phyloP scores from a whole-genome alignment of 192 early-diverging fungal species.

The Mortierella antarctica region DNA sequence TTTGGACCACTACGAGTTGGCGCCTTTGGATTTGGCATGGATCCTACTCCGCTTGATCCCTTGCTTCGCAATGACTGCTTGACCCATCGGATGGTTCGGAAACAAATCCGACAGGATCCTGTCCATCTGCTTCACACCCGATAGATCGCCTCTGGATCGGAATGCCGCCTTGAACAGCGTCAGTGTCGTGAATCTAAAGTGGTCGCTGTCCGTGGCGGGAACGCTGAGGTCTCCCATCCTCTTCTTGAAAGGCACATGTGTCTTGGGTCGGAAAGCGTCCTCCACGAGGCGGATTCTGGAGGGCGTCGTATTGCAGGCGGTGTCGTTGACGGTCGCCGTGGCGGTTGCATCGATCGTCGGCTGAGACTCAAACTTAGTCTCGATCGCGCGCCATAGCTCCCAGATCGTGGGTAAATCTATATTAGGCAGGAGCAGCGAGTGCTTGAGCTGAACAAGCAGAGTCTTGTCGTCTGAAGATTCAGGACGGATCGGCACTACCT shows the following conservation, averaged over 20 bases:
- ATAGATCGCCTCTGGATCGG: constrained; percentile 14
- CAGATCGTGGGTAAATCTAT: constrained; percentile 21
- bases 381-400: constrained; percentile 33
- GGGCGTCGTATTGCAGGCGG: background rate
- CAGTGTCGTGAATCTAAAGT: constrained; percentile 31
- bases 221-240: background rate
- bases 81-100: constrained; percentile 14
- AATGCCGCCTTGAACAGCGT: constrained; percentile 33
- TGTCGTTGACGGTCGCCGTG: background rate
- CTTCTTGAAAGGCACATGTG: constrained; percentile 31
- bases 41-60: background rate
- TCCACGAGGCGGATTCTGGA: background rate
- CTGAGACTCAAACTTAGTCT: background rate
- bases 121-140: constrained; percentile 27
- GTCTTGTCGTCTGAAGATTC: constrained; percentile 27
- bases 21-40: too few species aligned
- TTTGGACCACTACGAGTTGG: too few species aligned
- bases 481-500: background rate
- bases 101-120: constrained; percentile 13
- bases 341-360: background rate
- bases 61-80: background rate
- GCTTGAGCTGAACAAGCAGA: constrained; percentile 38
- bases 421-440: constrained; percentile 19
- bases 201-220: constrained; percentile 16
- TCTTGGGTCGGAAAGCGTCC: background rate